phyloP scores from a whole-genome alignment of 495 filamentous ascomycete genomes.

The Paragyromitra xinjiangensis region DNA sequence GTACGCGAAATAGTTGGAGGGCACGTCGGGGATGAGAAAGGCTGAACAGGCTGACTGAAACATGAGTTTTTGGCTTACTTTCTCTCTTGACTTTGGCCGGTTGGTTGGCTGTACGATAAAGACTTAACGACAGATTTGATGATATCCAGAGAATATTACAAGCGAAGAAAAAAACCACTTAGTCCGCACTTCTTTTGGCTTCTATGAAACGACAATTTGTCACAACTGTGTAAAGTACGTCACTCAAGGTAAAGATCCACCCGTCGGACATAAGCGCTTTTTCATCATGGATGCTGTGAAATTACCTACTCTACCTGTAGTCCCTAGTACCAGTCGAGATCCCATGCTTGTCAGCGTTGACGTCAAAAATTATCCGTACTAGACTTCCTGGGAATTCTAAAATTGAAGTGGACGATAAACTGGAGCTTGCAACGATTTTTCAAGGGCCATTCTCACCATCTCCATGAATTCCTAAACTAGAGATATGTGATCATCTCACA shows the following conservation, averaged over 20 bases:
- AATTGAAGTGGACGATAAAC: not conserved
- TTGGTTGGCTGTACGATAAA: not conserved
- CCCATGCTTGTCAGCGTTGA: not conserved
- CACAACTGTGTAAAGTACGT: constrained; percentile 13
- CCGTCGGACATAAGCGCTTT: not conserved
- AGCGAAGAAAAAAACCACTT: not conserved
- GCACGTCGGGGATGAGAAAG: not conserved
- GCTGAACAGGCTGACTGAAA: not conserved
- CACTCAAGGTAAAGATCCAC: not conserved
- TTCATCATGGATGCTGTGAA: not conserved
- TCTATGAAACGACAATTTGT: not conserved
- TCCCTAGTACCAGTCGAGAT: not conserved
- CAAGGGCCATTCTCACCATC: constrained; percentile 13
- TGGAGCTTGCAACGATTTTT: not conserved
- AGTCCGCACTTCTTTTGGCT: not conserved
- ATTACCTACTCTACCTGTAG: constrained; percentile 8
- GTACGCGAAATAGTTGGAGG: constrained; percentile 68
- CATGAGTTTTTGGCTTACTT: not conserved
- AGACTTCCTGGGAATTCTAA: not conserved
- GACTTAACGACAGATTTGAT: not conserved
- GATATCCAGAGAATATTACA: constrained; percentile 5
- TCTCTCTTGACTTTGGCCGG: not conserved
- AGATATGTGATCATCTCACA: constrained; percentile 8
- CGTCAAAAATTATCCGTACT: constrained; percentile 2
- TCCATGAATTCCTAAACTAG: not conserved